Evolutionary conservation across 2,329 filamentous ascomycete genomes (phyloP).

Genomic region (Calonectria pteridis): DNA sequence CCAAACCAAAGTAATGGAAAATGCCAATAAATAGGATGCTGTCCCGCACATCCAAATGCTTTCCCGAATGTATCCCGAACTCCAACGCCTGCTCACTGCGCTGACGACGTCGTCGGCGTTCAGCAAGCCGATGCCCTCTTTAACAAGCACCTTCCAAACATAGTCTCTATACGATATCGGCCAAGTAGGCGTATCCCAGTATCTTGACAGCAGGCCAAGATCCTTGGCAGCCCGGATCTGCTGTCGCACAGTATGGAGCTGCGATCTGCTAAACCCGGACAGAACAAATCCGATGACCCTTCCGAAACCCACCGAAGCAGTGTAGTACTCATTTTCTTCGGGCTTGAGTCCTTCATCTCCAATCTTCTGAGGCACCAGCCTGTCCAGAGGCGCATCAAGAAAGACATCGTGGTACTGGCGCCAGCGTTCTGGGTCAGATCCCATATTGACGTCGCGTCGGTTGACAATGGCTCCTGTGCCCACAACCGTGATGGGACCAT

Average conservation of each 20-base stretch:
- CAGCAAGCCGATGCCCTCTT: constrained; percentile 69
- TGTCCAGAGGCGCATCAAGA: constrained; percentile 73
- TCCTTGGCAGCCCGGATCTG: constrained; percentile 63
- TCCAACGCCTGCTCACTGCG: constrained; percentile 36
- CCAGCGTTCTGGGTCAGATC: constrained; percentile 24
- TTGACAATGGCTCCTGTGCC: constrained; percentile 67
- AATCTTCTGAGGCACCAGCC: constrained; percentile 38
- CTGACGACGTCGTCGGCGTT: constrained; percentile 72
- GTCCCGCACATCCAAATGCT: constrained; percentile 36
- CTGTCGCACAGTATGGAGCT: constrained; percentile 55
- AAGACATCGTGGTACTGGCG: constrained; percentile 65
- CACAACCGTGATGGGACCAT: constrained; percentile 74
- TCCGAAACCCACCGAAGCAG: constrained; percentile 71
- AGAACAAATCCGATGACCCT: constrained; percentile 62
- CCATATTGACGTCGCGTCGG: constrained; percentile 37
- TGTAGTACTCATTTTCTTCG: constrained; percentile 68
- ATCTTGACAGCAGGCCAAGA: constrained; percentile 67
- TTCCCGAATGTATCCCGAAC: constrained; percentile 32
- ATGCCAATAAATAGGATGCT: constrained; percentile 33
- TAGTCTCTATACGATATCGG: constrained; percentile 66
- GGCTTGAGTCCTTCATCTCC: constrained; percentile 20
- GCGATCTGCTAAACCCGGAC: constrained; percentile 51
- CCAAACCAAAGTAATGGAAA: constrained; percentile 31
- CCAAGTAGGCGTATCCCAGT: constrained; percentile 73
- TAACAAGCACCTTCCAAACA: constrained; percentile 67